Base-by-base conservation (phyloP, 257 asterid genomes). In the Nicotiana undulata region DNA sequence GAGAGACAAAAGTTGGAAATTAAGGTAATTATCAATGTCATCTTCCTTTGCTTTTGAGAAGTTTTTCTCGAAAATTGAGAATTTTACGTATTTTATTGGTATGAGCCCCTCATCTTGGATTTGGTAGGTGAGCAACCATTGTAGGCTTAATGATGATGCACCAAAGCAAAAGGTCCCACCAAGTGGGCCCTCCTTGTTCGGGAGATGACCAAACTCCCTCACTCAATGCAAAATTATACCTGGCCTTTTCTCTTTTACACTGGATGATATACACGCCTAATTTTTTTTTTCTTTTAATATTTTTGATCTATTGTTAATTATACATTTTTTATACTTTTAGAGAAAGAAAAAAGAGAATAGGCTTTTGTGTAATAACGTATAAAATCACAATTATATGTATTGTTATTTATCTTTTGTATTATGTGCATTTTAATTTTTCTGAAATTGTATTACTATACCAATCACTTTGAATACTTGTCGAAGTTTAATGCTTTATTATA, bases 71-170 rank as follows among this genome's bases (percentile, higher is more conserved):
- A 83, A 34, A 81, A 46, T 86, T n/a, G 77, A 44, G 85, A 76
- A 22, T 77, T 77, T 83, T 79, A n/a, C n/a, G n/a, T n/a, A 66
- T 64, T 83, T 82, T 87, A 86, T 85, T 24, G 89, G 85, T n/a
- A 26, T 72, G 90, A 77, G 82, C 72, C 78, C 78, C 22, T 59
- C 37, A 7, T 72, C 78, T 81, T 44, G 85, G 88, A 84, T 86
- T 81, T 82, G 81, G 90, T 88, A 64, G 88, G 86, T 88, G 88
- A 86, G 80, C 90, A 37, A 87, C 79, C 85, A 64, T 63, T 77
- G 78, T 75, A 61, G 44, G 20, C 75, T 22, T 81, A 29, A 75
- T 63, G 79, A 53, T 13, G 79, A 22, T 49, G 52, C 80, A 53
- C 13, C 40, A 46, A 72, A 46, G 22, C 59, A 72, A 44, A 6